phyloP scores from a whole-genome alignment of 169 alveolate genomes.

The Cryptosporidium canis region DNA sequence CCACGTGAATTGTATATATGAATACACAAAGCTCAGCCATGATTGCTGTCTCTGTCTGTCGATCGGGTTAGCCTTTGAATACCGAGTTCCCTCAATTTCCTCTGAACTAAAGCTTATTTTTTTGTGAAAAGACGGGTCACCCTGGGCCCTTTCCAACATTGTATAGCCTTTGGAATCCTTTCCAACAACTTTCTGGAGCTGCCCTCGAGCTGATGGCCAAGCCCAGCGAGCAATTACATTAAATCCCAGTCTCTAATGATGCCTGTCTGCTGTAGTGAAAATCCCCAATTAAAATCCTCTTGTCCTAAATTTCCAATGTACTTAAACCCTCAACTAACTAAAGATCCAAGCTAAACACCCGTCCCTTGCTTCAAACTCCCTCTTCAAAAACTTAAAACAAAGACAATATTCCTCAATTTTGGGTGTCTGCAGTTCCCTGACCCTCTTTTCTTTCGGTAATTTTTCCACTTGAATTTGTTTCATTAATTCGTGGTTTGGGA shows the following conservation, averaged over 20 bases:
- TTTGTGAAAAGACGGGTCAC: not conserved
- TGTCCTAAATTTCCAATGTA: not conserved
- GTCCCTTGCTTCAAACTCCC: not conserved
- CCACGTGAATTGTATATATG: constrained; percentile 61
- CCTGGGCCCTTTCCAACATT: not conserved
- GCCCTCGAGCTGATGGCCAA: not conserved
- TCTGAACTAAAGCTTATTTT: not conserved
- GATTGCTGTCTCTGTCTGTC: constrained; percentile 9
- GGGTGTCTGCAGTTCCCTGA: not conserved
- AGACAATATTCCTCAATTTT: not conserved
- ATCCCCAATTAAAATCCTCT: not conserved
- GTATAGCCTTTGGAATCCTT: not conserved
- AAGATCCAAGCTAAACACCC: not conserved
- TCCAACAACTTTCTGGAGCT: not conserved
- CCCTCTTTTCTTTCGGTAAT: not conserved
- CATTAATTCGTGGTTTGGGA: constrained; percentile 36
- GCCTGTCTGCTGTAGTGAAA: not conserved
- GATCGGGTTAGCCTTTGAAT: constrained; percentile 9
- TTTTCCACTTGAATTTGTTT: not conserved
- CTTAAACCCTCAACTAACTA: not conserved
- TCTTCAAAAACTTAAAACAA: not conserved
- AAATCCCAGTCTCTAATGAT: not conserved
- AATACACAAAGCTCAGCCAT: constrained; percentile 2
- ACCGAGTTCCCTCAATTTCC: not conserved
- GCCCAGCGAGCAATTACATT: not conserved